Percentiles rank a stretch among this genome's conserved stretches.
phyloP scores from a whole-genome alignment of 306 rosid species.

The Cucurbita maxima region DNA sequence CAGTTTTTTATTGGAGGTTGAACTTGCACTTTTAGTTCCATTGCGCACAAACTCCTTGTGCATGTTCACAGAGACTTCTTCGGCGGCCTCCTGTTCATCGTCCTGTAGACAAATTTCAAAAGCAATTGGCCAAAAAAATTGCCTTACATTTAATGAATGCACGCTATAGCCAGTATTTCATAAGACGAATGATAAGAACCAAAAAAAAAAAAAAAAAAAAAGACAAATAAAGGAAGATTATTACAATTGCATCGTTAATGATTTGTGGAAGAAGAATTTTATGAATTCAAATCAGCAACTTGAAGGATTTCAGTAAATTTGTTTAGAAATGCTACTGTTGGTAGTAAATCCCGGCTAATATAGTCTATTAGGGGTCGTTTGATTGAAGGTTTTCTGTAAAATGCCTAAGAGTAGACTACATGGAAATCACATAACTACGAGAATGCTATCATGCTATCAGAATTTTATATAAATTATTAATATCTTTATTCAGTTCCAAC shows the following conservation, averaged over 20 bases:
- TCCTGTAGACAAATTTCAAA: constrained; percentile 23
- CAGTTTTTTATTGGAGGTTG: constrained; percentile 34
- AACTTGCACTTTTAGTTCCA: constrained; percentile 12
- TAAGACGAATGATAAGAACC: neutral
- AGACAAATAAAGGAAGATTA: neutral
- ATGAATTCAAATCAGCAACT: neutral
- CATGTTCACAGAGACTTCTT: constrained; percentile 13
- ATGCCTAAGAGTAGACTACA: no score
- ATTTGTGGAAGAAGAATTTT: neutral
- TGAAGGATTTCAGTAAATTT: neutral
- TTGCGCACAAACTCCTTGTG: constrained; percentile 16
- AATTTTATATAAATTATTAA: no score
- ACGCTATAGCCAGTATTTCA: neutral
- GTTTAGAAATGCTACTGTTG: no score
- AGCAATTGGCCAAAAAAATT: neutral
- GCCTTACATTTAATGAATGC: neutral
- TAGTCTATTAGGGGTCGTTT: no score
- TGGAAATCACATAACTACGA: no score
- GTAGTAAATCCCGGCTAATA: no score
- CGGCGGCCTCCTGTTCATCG: constrained; percentile 17
- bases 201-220: neutral
- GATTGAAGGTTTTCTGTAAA: no score
- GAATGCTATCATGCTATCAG: no score
- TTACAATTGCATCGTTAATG: neutral
- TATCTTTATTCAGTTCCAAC: no score